Evolutionary conservation across 768 basidiomycete species (phyloP), one percentile per base, ranked within the genome.

Genomic region (Boletus rubropictus): DNA sequence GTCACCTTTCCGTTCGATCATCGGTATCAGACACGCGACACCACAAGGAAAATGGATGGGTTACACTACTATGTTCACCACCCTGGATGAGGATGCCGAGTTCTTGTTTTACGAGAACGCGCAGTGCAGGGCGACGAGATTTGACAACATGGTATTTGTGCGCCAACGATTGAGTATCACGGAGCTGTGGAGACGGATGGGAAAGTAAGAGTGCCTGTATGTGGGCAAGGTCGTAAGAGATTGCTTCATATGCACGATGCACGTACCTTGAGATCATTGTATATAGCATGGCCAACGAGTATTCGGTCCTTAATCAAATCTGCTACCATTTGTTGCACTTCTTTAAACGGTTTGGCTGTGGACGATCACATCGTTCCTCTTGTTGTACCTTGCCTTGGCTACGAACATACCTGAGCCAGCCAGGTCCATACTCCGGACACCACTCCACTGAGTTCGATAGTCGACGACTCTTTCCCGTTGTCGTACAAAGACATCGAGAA

Each of bases 401-500:
- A 18, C 8, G 10, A 17, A 37, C 59, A 28, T 40, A 54, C 56
- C 61, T 82, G 86, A 85, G 42, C 79, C 71, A 1, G 77, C 63
- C 73, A 98, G 78, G 61, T 98, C 91, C 12, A 69, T 62, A 31
- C 77, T 77, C 24, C 91, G 70, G 8, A 99, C 78, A 0, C 95
- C 95, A 59, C 88, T 92, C 63, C 79, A 92, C 68, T 84, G 78
- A 1, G 96, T 99, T 46, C 93, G 71, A 69, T 93, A 97, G 66
- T 99, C 95, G 10, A 91, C 86, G 9, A 97, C 92, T 12, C 78
- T 76, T 63, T 96, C 93, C 41, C 82, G 76, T 60, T 90, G 93
- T 42, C 77, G 72, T 27, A 99, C 95, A 54, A 90, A 93, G 41
- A 77, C 85, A 58, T 97, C 94, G 52, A 96, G 63, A 34, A 85